Evolutionary conservation across 2,329 filamentous ascomycete species (phyloP).

Genomic region (Trichoderma gracile): DNA sequence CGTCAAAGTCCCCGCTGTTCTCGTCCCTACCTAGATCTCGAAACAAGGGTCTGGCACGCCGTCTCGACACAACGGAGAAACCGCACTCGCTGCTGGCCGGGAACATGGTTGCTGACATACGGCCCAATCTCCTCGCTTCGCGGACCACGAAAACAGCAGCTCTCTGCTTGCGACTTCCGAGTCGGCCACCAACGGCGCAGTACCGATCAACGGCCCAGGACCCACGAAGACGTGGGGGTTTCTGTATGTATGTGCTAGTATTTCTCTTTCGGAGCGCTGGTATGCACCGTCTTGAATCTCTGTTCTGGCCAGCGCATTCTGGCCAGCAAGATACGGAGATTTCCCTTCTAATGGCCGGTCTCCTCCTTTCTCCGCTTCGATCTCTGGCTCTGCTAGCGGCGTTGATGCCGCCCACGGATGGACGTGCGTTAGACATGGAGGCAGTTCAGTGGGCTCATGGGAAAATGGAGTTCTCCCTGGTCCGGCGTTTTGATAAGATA

Average conservation of each 20-base stretch:
- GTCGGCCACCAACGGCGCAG: slow-evolving; percentile 1
- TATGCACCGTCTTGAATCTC: neutral
- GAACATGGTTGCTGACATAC: slow-evolving; percentile 9
- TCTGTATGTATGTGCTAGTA: too few relatives aligned
- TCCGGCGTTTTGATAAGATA: slow-evolving; percentile 19
- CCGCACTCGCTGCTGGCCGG: slow-evolving; percentile 5
- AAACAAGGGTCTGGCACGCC: slow-evolving; percentile 13
- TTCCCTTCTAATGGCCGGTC: neutral
- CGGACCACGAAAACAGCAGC: neutral
- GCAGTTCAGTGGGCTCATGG: slow-evolving; percentile 10
- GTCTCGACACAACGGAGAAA: slow-evolving; percentile 14
- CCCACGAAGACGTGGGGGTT: slow-evolving; percentile 25
- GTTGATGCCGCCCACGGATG: neutral
- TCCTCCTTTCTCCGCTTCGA: slow-evolving; percentile 13
- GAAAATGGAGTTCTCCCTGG: neutral
- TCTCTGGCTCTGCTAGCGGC: slow-evolving; percentile 1
- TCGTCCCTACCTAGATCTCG: slow-evolving; percentile 18
- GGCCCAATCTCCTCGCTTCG: slow-evolving; percentile 16
- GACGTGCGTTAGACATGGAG: neutral
- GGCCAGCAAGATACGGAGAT: neutral
- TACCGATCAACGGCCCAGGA: neutral
- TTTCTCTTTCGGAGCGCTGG: neutral
- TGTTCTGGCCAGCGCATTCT: neutral
- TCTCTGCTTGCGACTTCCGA: slow-evolving; percentile 9
- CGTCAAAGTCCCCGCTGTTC: neutral